These are phyloP conservation scores for Curvularia spicifera DNA, from an alignment of 2,329 filamentous ascomycete species.

Conservation along the genomic window DNA sequence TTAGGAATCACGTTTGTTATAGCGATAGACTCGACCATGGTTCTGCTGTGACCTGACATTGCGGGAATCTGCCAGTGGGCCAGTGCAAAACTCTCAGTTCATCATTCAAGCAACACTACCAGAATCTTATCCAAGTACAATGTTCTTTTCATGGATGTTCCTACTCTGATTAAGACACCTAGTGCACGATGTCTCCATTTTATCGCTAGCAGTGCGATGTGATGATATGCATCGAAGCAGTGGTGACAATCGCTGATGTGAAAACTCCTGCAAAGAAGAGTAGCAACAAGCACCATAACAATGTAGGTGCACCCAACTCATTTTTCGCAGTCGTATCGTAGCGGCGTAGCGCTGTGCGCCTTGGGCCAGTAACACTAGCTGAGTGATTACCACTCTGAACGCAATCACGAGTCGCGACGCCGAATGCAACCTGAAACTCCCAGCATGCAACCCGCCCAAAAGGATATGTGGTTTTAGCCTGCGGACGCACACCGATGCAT, in stretches of 20 bases:
- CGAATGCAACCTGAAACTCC: neutral
- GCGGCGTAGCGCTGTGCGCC: too few species aligned
- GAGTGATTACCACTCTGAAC: neutral
- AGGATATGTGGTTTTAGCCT: neutral
- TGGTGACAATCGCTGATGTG: neutral
- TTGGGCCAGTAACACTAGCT: neutral
- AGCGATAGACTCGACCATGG: conserved; percentile 4
- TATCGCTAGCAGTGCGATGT: neutral
- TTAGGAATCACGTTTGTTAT: neutral
- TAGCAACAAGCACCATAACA: neutral
- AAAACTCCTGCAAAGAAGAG: neutral
- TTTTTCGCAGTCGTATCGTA: neutral
- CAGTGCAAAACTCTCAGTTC: neutral
- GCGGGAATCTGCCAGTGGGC: conserved; percentile 6
- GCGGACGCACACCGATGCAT: neutral
- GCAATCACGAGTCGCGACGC: neutral
- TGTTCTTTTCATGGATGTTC: neutral
- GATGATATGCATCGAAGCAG: neutral
- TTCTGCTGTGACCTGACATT: conserved; percentile 9
- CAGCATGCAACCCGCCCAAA: too few species aligned
- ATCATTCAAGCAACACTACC: neutral
- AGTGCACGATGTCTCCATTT: neutral
- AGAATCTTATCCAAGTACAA: neutral
- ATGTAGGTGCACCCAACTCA: neutral
- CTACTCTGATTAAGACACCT: too few species aligned